Conservation (phyloP, 2,329 filamentous ascomycete species). For the Cladobotryum mycophilum region DNA sequence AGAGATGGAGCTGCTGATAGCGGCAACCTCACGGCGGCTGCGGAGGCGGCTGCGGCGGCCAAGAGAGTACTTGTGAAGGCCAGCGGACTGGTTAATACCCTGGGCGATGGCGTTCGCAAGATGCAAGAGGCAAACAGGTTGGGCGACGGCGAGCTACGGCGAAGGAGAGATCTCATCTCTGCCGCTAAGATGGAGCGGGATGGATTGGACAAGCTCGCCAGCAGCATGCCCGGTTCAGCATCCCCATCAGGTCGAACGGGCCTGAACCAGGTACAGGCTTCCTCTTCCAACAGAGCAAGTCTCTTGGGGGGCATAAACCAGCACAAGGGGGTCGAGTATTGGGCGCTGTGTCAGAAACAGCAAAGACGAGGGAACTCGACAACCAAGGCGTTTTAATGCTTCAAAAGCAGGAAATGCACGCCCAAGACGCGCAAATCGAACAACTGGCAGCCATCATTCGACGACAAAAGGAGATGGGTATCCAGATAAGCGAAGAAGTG, state of each 20-base stretch:
- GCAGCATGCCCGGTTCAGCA: constrained; percentile 38
- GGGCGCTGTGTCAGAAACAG: constrained; percentile 68
- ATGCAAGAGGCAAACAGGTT: constrained; percentile 51
- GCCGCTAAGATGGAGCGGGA: constrained; percentile 68
- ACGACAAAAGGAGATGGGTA: constrained; percentile 70
- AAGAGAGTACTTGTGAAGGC: constrained; percentile 68
- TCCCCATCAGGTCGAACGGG: constrained; percentile 27
- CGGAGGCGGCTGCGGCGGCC: constrained; percentile 65
- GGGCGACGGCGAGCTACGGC: constrained; percentile 67
- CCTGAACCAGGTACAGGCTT: constrained; percentile 44
- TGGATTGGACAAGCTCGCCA: constrained; percentile 65
- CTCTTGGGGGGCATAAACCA: constrained; percentile 35
- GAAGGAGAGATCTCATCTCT: constrained; percentile 63
- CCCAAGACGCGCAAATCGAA: constrained; percentile 69
- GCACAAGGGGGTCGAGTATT: constrained; percentile 57
- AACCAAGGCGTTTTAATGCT: constrained; percentile 68
- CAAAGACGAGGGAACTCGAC: constrained; percentile 68
- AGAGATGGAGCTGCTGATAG: constrained; percentile 49
- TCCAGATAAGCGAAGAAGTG: constrained; percentile 69
- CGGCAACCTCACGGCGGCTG: constrained; percentile 36
- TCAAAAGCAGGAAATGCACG: constrained; percentile 65
- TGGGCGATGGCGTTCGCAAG: constrained; percentile 58
- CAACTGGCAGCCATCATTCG: constrained; percentile 62
- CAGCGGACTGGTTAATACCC: constrained; percentile 53
- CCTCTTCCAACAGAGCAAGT: constrained; percentile 42